A percentile compares a stretch with the other conserved stretches of the same genome.
Evolutionary conservation across 1,284 basidiomycete genomes (phyloP).

Genomic region (Peniophora sp.): DNA sequence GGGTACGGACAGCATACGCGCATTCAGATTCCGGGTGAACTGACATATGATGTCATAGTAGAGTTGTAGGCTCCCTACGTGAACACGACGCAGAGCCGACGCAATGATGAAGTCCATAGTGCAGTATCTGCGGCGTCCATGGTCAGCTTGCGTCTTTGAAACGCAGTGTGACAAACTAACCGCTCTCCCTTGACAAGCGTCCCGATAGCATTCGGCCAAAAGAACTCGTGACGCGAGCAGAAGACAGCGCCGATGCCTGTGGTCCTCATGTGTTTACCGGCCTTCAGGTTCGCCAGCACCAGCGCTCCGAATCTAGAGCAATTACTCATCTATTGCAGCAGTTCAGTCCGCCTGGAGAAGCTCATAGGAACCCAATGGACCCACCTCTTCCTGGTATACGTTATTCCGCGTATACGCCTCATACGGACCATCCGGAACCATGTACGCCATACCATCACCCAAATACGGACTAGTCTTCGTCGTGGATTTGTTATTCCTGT

Average conservation of each 20-base stretch:
- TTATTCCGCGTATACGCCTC: background rate
- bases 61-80: background rate
- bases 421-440: background rate
- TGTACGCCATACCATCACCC: background rate
- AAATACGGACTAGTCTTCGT: background rate
- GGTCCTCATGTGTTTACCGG: constrained; percentile 10
- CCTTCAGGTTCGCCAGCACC: constrained; percentile 3
- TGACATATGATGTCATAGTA: constrained; percentile 7
- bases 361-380: too few species aligned
- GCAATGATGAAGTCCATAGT: constrained; percentile 9
- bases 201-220: constrained; percentile 10
- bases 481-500: background rate
- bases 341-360: too few species aligned
- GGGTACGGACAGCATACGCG: constrained; percentile 7
- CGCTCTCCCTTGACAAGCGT: constrained; percentile 18
- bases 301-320: constrained; percentile 13
- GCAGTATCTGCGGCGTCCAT: constrained; percentile 2
- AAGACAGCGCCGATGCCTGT: constrained; percentile 15
- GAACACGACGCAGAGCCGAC: background rate
- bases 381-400: background rate
- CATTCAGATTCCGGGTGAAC: constrained; percentile 3
- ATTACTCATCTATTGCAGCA: constrained; percentile 5
- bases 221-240: constrained; percentile 14
- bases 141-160: too few species aligned
- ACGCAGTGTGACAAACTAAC: constrained; percentile 5